Evolutionary conservation across 139 green algal genomes (phyloP).

Genomic region (Desmodesmus armatus): DNA sequence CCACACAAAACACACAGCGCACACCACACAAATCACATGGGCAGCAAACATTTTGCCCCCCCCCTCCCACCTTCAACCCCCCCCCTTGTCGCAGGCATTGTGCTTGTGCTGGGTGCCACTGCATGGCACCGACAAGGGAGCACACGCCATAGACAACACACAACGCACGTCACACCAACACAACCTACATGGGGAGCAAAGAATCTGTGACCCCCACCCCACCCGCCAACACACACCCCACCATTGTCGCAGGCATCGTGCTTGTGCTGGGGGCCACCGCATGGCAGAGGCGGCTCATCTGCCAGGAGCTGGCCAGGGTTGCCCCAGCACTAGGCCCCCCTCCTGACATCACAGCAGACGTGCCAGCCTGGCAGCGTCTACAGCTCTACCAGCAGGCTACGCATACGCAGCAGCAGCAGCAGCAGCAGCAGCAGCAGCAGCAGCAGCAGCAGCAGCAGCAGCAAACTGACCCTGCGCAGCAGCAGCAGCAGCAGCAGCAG

Average conservation of each 20-base stretch:
- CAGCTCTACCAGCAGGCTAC: conserved; percentile 64
- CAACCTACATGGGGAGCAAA: too few relatives aligned
- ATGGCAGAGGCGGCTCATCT: conserved; percentile 76
- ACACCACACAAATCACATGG: too few relatives aligned
- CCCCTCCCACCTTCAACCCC: too few relatives aligned
- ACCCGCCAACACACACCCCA: too few relatives aligned
- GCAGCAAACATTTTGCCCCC: too few relatives aligned
- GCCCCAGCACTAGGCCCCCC: conserved; percentile 59
- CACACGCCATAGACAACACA: too few relatives aligned
- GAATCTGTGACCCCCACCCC: too few relatives aligned
- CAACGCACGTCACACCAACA: too few relatives aligned
- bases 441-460: background rate
- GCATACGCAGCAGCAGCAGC: background rate
- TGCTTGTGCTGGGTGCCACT: too few relatives aligned
- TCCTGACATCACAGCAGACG: conserved; percentile 77
- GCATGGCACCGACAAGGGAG: too few relatives aligned
- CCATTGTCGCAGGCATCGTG: conserved; percentile 65
- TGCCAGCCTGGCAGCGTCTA: conserved; percentile 66
- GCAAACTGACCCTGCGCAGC: background rate
- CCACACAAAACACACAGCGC: too few relatives aligned
- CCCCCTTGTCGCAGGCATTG: too few relatives aligned
- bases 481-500: conserved; percentile 33
- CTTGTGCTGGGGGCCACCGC: conserved; percentile 74
- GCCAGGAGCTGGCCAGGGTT: conserved; percentile 53
- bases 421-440: conserved; percentile 1